Percentiles rank a stretch among this genome's conserved stretches.
phyloP scores from a whole-genome alignment of 2,329 filamentous ascomycete genomes.

The Paramyrothecium sp. region DNA sequence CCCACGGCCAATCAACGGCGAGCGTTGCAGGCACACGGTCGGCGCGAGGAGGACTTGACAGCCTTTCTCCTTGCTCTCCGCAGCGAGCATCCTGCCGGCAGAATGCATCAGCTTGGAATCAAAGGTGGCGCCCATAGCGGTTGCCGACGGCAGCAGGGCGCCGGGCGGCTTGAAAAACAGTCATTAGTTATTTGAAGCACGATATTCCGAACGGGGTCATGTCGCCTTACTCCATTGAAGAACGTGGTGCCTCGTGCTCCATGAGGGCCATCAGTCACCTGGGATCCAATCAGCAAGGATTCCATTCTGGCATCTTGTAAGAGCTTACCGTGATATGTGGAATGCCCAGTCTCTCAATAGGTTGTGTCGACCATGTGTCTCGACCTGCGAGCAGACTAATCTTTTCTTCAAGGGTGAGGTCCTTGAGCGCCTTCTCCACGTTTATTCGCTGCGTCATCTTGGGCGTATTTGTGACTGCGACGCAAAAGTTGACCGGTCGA shows the following conservation, averaged over 20 bases:
- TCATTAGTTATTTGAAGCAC: neutral
- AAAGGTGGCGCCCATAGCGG: slow-evolving; percentile 58
- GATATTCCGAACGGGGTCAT: no score
- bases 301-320: no score
- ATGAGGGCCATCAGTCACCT: slow-evolving; percentile 18
- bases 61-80: slow-evolving; percentile 55
- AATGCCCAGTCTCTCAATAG: slow-evolving; percentile 10
- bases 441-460: neutral
- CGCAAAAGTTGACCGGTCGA: no score
- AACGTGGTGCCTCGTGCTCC: slow-evolving; percentile 17
- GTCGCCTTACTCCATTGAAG: slow-evolving; percentile 13
- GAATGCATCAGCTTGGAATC: slow-evolving; percentile 55
- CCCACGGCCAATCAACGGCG: slow-evolving; percentile 38
- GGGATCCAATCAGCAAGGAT: slow-evolving; percentile 4
- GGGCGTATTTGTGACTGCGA: no score
- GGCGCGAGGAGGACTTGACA: slow-evolving; percentile 57
- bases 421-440: slow-evolving; percentile 11
- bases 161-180: slow-evolving; percentile 33
- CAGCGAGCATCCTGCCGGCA: slow-evolving; percentile 56
- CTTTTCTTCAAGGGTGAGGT: slow-evolving; percentile 17
- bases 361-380: slow-evolving; percentile 16
- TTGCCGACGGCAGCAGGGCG: slow-evolving; percentile 23
- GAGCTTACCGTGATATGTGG: slow-evolving; percentile 12
- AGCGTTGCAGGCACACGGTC: slow-evolving; percentile 38
- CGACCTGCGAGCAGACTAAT: slow-evolving; percentile 16